Evolutionary conservation across 176 grass and related monocot genomes (phyloP), one percentile per base, ranked within the genome.

Genomic region (Juncus inflexus): DNA sequence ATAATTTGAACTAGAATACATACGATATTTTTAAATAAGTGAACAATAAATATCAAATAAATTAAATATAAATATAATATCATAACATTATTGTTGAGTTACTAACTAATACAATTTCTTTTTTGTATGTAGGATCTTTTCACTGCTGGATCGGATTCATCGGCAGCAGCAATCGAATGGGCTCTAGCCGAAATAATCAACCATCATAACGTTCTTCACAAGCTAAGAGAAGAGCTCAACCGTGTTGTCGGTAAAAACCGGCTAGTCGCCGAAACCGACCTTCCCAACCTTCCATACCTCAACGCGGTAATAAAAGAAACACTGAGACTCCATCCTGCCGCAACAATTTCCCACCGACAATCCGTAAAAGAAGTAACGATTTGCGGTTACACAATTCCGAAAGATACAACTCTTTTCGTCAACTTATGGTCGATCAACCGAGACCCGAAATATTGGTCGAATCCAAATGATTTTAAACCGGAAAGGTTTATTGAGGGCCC

Each of bases 341-440:
- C 78, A 0, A 75, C 76, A 52, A 60, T 90, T 45, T 58, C 52
- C 4, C 70, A 82, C 14, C 77, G 82, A 19, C 74, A 79, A 67
- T 78, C 81, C 3, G 60, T 65, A 14, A 76, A 81, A 58, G 45
- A 74, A 7, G 66, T 84, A 12, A 52, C 64, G 13, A 69, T 84
- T 19, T 57, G 63, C 3, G 81, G 81, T 14, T 85, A 84, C 78
- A 70, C 63, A 74, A 81, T 84, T 68, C 81, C 86, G 6, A 11
- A 59, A 2, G 43, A 68, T 49, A 84, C 81, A 6, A 35, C 52
- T 28, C 74, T 89, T 6, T 81, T 81, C 5, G 63, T 89, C 60
- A 89, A 72, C 74, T 40, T 89, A 12, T 89, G 72, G 77, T 81
- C 86, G 12, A 74, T 89, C 64, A 82, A 79, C 4, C 73, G 78